Percentiles rank a stretch among this genome's conserved stretches.
These are phyloP conservation scores for Daldinia vernicosa DNA, from an alignment of 495 filamentous ascomycete genomes.

Conservation along the genomic window DNA sequence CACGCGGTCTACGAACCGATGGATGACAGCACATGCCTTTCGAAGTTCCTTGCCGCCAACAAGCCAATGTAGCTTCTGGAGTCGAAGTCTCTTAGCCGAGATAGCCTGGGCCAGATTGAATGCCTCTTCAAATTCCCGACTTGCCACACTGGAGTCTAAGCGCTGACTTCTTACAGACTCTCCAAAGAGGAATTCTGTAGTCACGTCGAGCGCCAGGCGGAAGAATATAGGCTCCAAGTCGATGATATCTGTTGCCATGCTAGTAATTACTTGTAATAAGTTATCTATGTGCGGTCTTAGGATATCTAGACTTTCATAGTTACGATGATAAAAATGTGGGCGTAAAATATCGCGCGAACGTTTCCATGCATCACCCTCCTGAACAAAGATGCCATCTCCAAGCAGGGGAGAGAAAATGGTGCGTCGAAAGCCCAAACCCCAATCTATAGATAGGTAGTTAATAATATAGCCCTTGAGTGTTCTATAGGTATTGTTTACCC, in stretches of 20 bases:
- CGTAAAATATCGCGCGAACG: slow-evolving; percentile 68
- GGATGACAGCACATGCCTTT: slow-evolving; percentile 46
- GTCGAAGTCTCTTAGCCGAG: slow-evolving; percentile 44
- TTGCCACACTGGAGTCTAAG: slow-evolving; percentile 28
- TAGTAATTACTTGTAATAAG: slow-evolving; percentile 46
- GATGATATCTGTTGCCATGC: slow-evolving; percentile 31
- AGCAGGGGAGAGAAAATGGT: slow-evolving; percentile 63
- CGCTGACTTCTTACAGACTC: slow-evolving; percentile 55
- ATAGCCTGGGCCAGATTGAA: slow-evolving; percentile 47
- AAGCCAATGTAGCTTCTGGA: slow-evolving; percentile 53
- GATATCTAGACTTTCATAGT: slow-evolving; percentile 66
- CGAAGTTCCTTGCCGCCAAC: slow-evolving; percentile 44
- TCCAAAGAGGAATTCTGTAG: slow-evolving; percentile 79
- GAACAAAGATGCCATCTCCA: slow-evolving; percentile 75
- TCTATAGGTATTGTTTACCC: slow-evolving; percentile 10
- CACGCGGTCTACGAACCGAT: slow-evolving; percentile 47
- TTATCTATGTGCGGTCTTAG: slow-evolving; percentile 69
- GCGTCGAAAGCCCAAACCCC: slow-evolving; percentile 35
- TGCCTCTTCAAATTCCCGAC: slow-evolving; percentile 28
- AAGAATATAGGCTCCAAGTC: slow-evolving; percentile 74
- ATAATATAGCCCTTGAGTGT: not conserved
- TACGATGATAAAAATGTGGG: slow-evolving; percentile 68
- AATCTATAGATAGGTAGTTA: slow-evolving; percentile 23
- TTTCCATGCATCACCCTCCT: slow-evolving; percentile 72
- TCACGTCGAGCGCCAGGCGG: slow-evolving; percentile 69